phyloP scores from a whole-genome alignment of 2,329 filamentous ascomycete genomes.

The Tolypocladium ovalisporum region DNA sequence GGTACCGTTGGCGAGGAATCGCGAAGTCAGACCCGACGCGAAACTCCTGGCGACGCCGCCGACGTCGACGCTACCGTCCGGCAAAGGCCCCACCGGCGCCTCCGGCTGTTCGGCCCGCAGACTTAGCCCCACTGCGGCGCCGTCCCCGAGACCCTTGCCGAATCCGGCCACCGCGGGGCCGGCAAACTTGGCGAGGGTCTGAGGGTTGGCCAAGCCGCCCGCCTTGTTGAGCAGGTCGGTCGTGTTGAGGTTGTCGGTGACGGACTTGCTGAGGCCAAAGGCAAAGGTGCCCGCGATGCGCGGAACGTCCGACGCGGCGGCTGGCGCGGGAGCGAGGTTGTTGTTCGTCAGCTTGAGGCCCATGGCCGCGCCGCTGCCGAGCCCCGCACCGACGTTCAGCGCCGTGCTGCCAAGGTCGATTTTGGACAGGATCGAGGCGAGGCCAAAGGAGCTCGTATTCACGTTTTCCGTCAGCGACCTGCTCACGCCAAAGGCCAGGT shows the following conservation, averaged over 20 bases:
- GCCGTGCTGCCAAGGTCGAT: not conserved
- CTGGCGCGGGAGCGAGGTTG: not conserved
- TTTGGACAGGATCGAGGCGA: not conserved
- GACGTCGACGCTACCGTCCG: conserved; percentile 2
- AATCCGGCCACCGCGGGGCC: conserved; percentile 13
- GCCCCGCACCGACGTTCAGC: conserved; percentile 1
- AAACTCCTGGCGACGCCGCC: conserved; percentile 13
- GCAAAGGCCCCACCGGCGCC: conserved; percentile 2
- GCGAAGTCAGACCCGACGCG: conserved; percentile 16
- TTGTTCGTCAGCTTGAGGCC: not conserved
- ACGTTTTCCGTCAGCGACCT: not conserved
- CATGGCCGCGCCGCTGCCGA: conserved; percentile 4
- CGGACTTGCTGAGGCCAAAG: conserved; percentile 15
- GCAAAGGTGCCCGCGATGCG: conserved; percentile 13
- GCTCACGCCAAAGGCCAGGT: not conserved
- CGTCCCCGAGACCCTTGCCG: conserved; percentile 10
- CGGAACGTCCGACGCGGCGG: not conserved
- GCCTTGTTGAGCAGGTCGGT: not conserved
- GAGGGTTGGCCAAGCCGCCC: conserved; percentile 4
- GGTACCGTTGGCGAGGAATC: conserved; percentile 21
- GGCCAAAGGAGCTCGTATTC: not conserved
- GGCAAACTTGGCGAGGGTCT: conserved; percentile 5
- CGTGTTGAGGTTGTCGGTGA: conserved; percentile 13
- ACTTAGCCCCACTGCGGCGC: conserved; percentile 14
- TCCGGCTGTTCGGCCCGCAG: conserved; percentile 13